phyloP scores from a whole-genome alignment of 192 early-diverging fungal species.

The Ambispora gerdemannii region DNA sequence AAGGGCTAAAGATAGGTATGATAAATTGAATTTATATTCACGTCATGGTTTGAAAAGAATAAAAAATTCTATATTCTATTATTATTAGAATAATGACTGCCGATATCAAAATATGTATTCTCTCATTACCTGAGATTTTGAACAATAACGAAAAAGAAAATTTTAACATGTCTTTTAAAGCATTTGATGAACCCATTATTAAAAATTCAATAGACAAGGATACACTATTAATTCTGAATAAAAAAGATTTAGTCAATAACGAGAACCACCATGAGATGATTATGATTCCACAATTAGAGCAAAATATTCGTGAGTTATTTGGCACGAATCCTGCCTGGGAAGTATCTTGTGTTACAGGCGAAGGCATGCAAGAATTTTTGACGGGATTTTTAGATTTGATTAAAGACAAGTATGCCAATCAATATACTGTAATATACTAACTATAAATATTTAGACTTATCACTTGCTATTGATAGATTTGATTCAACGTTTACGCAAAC shows the following conservation, averaged over 20 bases:
- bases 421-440: too few relatives aligned
- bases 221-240: constrained; percentile 65
- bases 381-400: constrained; percentile 39
- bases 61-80: background rate
- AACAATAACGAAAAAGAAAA: background rate
- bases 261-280: too few relatives aligned
- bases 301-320: background rate
- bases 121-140: constrained; percentile 43
- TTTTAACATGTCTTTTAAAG: background rate
- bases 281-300: background rate
- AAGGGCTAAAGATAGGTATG: constrained; percentile 52
- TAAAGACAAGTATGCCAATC: constrained; percentile 42
- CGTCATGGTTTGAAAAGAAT: too few relatives aligned
- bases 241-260: constrained; percentile 50
- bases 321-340: background rate
- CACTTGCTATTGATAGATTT: constrained; percentile 29
- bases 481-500: constrained; percentile 34
- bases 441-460: background rate
- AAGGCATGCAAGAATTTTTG: constrained; percentile 49
- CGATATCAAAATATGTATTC: constrained; percentile 66
- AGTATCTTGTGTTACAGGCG: constrained; percentile 47
- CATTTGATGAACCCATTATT: constrained; percentile 36
- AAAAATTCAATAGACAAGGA: constrained; percentile 44
- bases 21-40: background rate
- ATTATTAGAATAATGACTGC: constrained; percentile 41